Base-by-base conservation (phyloP, 1,139 yeast genomes). In the Sugiyamaella neomexicana region DNA sequence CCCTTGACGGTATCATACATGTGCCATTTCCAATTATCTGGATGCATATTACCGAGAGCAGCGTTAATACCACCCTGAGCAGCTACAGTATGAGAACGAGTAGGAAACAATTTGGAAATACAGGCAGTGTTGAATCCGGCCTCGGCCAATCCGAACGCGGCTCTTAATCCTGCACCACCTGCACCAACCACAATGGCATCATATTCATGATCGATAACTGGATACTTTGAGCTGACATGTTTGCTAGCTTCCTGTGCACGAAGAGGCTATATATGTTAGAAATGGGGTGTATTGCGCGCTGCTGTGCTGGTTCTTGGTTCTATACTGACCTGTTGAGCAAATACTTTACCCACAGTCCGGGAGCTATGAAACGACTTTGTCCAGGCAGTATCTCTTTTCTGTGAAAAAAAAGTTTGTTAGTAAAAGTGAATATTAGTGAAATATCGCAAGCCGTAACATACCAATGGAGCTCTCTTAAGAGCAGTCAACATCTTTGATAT, bases 1-100 rank as follows among this genome's bases (percentile, higher is more conserved):
- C 99, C 99, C 78, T 93, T 93, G 68, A 93, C 99, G 68, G 99
- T 93, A 71, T 93, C 99, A 76, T 91, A 91, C 97, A 93, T 91
- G 76, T 93, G 99, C 98, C 99, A 93, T 74, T 89, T 95, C 99
- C 99, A 93, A 78, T 91, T 93, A 74, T 93, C 99, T 65, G 82
- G 80, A 78, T 95, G 98, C 97, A 93, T 91, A 80, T 93, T 93
- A 64, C 95, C 80, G 46, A 93, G 80, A 43, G 99, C 99, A 65
- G 99, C 99, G 69, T 93, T 93, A 75, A 93, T 93, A 77, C 99
- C 99, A 75, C 99, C 99, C 76, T 93, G 99, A 55, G 99, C 99
- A 56, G 99, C 99, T 55, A 93, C 99, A 31, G 99, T 93, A 74
- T 93, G 99, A 31, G 97, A 90, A 77, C 99, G 86, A 50, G 99